Base-by-base conservation (phyloP, 2,329 filamentous ascomycete species). In the Pseudogymnoascus sp. region DNA sequence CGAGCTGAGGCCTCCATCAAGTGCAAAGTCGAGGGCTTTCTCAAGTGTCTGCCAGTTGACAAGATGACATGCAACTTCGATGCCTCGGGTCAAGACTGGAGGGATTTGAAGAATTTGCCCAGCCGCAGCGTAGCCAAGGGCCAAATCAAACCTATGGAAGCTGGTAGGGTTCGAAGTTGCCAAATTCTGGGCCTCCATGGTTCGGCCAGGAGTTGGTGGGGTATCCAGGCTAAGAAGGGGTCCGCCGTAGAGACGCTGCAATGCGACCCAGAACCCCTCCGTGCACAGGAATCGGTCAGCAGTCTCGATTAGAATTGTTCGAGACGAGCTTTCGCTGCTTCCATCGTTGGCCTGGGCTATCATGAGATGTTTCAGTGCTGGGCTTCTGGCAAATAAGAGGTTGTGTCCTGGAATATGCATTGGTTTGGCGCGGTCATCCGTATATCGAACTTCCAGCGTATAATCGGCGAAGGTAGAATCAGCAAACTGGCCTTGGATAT, bases 21-120 rank as follows among this genome's bases (percentile, higher is more conserved):
- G 72, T 1, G 80, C 80, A 70, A 88, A 88, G n/a, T 80, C 80
- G 11, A 91, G 72, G 1, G 80, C 84, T 16, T 77, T 78, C 67
- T 88, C 84, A 12, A 89, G 67, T 0, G 83, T 89, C 61, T 84
- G 78, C 86, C 86, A 89, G 65, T 78, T 79, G 43, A 90, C 70
- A 4, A 85, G 77, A 61, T 80, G 78, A 37, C 80, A 77, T 1
- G 85, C 85, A 65, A 88, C 79, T 59, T 85, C 81, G 26, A 88
- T 75, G 37, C 86, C 87, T 37, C 84, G 81, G 53, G 78, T 74
- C 10, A 82, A 76, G 26, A 89, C 79, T 24, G 80, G 78, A 2
- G 76, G 77, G 70, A 87, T 81, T 41, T 78, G 77, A 14, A 90
- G 76, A 40, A 84, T 75, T 60, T 82, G 78, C 0, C 86, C 88